Percentiles rank a stretch among this genome's conserved stretches.
Conservation (phyloP, 1,139 yeast genomes). For the Geotrichum fermentans region DNA sequence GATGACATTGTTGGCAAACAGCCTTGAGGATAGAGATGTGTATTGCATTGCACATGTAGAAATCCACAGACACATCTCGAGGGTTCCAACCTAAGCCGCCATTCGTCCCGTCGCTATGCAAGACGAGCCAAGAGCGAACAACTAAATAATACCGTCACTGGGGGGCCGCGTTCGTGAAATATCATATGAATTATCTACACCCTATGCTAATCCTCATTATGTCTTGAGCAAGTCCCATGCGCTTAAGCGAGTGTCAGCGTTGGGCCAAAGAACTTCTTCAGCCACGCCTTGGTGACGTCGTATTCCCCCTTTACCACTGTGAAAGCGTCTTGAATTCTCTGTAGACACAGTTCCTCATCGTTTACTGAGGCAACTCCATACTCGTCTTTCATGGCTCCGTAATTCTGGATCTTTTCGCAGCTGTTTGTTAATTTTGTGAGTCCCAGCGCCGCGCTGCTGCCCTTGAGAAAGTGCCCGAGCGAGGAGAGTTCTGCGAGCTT, state of each 20-base stretch:
- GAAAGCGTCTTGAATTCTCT: conserved; percentile 26
- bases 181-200: no score
- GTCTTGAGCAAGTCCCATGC: no score
- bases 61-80: no score
- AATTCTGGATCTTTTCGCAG: conserved; percentile 90
- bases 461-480: conserved; percentile 89
- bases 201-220: no score
- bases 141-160: no score
- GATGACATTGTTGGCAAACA: no score
- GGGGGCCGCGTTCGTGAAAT: no score
- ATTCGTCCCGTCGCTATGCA: no score
- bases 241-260: neutral
- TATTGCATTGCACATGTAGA: no score
- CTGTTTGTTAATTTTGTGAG: conserved; percentile 72
- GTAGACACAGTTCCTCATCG: conserved; percentile 30
- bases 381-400: conserved; percentile 55
- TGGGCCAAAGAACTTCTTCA: conserved; percentile 19
- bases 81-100: no score
- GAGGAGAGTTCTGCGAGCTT: conserved; percentile 62
- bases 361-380: conserved; percentile 34
- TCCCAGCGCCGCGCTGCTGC: conserved; percentile 93
- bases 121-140: no score
- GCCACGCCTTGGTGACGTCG: conserved; percentile 32
- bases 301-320: conserved; percentile 35
- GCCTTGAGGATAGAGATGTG: no score